A percentile compares a stretch with the other conserved stretches of the same genome.
These are phyloP conservation scores for Cymbopogon flexuosus DNA, from an alignment of 202 grass and related monocot species.

Conservation along the genomic window DNA sequence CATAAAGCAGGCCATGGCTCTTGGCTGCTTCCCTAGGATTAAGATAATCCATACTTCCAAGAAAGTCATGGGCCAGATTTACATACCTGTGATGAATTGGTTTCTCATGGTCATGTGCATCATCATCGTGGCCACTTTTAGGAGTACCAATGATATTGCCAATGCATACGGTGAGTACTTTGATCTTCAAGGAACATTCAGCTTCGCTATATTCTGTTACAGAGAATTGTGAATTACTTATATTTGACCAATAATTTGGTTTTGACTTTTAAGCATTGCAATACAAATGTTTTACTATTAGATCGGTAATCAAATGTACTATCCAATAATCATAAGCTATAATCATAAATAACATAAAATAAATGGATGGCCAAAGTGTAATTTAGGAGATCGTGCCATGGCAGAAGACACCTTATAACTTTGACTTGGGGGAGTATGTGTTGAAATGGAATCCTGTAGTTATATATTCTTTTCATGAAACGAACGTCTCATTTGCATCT, in stretches of 20 bases:
- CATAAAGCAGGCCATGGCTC: conserved; percentile 97
- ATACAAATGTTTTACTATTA: no score
- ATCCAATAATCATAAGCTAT: no score
- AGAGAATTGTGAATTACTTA: not conserved
- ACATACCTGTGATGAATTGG: conserved; percentile 95
- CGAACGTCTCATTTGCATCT: conserved; percentile 24
- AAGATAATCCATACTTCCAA: conserved; percentile 98
- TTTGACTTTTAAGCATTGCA: no score
- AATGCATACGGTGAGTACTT: conserved; percentile 80
- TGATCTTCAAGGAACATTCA: conserved; percentile 1
- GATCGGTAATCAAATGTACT: no score
- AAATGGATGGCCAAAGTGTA: no score
- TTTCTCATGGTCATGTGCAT: conserved; percentile 98
- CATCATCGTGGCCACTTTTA: conserved; percentile 81
- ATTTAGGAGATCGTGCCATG: no score
- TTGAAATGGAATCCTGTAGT: not conserved
- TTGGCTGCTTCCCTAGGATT: conserved; percentile 90
- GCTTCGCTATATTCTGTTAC: not conserved
- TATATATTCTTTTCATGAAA: not conserved
- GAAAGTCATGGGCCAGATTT: conserved; percentile 91
- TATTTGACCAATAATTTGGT: no score
- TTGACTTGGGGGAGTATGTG: not conserved
- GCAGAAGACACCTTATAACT: no score
- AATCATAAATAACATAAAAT: no score
- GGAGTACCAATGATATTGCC: conserved; percentile 90